phyloP scores from a whole-genome alignment of 805 yeast genomes.

The Komagataella pseudopastoris region DNA sequence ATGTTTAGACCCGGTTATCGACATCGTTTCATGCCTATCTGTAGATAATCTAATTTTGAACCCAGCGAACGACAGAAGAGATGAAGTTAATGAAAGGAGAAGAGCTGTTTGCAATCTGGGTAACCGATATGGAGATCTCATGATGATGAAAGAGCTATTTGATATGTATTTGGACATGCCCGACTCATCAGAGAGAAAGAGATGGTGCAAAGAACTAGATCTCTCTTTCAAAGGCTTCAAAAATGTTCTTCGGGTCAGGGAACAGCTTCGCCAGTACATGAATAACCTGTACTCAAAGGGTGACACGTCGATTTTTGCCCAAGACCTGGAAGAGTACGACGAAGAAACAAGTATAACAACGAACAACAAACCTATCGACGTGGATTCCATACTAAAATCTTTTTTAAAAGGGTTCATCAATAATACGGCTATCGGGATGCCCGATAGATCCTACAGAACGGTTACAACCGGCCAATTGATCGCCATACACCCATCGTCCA shows the following conservation, averaged over 20 bases:
- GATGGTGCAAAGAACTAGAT: conserved; percentile 75
- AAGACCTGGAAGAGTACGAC: conserved; percentile 15
- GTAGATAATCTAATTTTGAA: conserved; percentile 79
- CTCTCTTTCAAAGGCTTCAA: conserved; percentile 69
- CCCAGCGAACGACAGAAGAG: conserved; percentile 70
- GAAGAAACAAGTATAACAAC: conserved; percentile 5
- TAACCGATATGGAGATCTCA: conserved; percentile 65
- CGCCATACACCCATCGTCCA: conserved; percentile 82
- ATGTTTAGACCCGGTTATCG: conserved; percentile 54
- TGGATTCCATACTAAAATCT: conserved; percentile 53
- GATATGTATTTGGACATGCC: conserved; percentile 36
- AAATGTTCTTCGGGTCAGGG: conserved; percentile 62
- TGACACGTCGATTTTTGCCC: conserved; percentile 15
- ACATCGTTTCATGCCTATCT: conserved; percentile 83
- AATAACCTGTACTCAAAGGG: conserved; percentile 24
- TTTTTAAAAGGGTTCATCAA: conserved; percentile 76
- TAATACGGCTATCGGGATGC: conserved; percentile 88
- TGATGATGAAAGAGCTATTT: conserved; percentile 68
- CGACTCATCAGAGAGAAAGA: conserved; percentile 40
- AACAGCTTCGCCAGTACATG: conserved; percentile 66
- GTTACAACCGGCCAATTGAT: conserved; percentile 74
- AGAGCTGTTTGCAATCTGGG: conserved; percentile 60
- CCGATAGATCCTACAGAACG: conserved; percentile 86
- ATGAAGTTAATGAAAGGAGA: conserved; percentile 70
- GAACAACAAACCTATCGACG: conserved; percentile 25